Base-by-base conservation (phyloP, 495 filamentous ascomycete genomes). In the Mycothermus thermophilus region DNA sequence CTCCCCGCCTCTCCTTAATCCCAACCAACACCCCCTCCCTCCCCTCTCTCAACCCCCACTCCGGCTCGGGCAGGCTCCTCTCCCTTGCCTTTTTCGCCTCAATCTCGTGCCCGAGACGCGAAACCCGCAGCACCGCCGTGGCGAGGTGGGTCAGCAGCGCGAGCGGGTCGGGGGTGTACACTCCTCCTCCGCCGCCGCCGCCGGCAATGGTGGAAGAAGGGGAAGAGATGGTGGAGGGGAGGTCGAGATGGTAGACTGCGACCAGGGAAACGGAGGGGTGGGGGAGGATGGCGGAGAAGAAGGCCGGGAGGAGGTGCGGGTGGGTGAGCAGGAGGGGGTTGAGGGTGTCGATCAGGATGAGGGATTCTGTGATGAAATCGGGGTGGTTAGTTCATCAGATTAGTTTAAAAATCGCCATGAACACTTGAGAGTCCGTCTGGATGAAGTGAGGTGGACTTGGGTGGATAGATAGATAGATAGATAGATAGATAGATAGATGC, bases 11-110 rank as follows among this genome's bases (percentile, higher is more conserved):
- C 32, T 39, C 24, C 16, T 47, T 40, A 5, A 78, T 38, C 0
- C 80, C 79, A 10, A 79, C 47, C 0, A 93, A 44, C 9, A 86
- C 67, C 20, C 87, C 87, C 43, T 92, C 82, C 17, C 66, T 62
- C 8, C 72, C 72, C 52, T 92, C 80, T 12, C 62, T 63, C 0
- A 94, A 64, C 1, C 90, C 90, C 47, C 79, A 93, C 12, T 67
- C 62, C 0, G 88, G 90, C 32, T 73, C 72, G 13, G 62, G 71
- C 13, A 79, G 54, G 40, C 78, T 83, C 35, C 77, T 67, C 44
- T 86, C 74, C 5, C 66, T 67, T 4, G 84, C 82, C 11, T 63
- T 61, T 45, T 80, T 83, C 21, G 63, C 60, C 8, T 72, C 72
- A 8, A 88, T 57, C 25, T 76, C 66, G 26, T 94, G 83, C 4